phyloP scores from a whole-genome alignment of 2,329 filamentous ascomycete species.

The Hirsutella rhossiliensis region DNA sequence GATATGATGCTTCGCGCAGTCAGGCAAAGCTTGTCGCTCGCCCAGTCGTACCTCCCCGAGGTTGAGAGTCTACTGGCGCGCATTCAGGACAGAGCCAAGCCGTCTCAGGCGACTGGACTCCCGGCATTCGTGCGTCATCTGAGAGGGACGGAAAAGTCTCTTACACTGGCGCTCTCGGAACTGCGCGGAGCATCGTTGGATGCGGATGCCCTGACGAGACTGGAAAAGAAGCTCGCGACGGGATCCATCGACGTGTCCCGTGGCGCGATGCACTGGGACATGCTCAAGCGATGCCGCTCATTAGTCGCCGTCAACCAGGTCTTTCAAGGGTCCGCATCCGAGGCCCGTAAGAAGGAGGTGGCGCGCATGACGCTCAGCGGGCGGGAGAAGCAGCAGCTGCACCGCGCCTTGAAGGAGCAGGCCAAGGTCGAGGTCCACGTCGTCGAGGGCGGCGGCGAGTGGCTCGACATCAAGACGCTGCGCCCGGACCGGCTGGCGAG shows the following conservation, averaged over 20 bases:
- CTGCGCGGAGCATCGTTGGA: constrained; percentile 4
- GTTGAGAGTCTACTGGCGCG: constrained; percentile 7
- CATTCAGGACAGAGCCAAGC: constrained; percentile 4
- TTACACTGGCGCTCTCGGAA: constrained; percentile 5
- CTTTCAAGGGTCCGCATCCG: constrained; percentile 19
- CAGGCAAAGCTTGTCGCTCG: constrained; percentile 2
- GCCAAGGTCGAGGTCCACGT: constrained; percentile 22
- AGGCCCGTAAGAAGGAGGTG: constrained; percentile 12
- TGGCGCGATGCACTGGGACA: constrained; percentile 15
- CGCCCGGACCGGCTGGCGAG: constrained; percentile 20
- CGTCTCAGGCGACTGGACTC: constrained; percentile 9
- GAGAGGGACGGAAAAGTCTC: constrained; percentile 6
- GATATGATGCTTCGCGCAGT: constrained; percentile 6
- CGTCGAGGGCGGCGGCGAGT: constrained; percentile 21
- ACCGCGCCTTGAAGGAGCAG: constrained; percentile 20
- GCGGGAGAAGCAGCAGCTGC: constrained; percentile 15
- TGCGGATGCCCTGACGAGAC: constrained; percentile 4
- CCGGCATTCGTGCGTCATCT: constrained; percentile 10
- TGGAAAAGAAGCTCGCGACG: constrained; percentile 11
- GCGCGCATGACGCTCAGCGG: constrained; percentile 9
- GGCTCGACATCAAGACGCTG: constrained; percentile 19
- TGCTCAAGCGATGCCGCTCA: constrained; percentile 18
- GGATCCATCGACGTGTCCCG: constrained; percentile 11
- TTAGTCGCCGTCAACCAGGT: constrained; percentile 19
- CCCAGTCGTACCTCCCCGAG: constrained; percentile 7